These are phyloP conservation scores for Penicillium paxilli DNA, from an alignment of 495 filamentous ascomycete species.

Conservation along the genomic window DNA sequence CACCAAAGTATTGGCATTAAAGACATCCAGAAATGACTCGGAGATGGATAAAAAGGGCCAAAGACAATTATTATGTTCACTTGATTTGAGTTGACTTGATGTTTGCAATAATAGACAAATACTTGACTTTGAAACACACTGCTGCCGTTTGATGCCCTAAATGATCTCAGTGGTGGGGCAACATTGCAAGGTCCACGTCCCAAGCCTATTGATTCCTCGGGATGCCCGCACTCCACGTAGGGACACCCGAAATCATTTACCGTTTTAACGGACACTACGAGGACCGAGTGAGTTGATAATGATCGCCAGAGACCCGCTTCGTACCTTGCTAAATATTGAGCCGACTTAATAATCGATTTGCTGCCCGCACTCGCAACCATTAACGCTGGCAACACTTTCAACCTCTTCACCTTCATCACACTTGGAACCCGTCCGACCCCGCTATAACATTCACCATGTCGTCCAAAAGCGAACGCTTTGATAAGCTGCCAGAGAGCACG, in stretches of 20 bases:
- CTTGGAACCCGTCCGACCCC: neutral
- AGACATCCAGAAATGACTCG: neutral
- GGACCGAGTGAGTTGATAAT: neutral
- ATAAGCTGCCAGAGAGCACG: neutral
- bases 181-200: too few relatives aligned
- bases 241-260: too few relatives aligned
- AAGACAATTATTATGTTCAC: too few relatives aligned
- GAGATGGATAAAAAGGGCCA: neutral
- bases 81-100: too few relatives aligned
- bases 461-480: neutral
- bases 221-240: too few relatives aligned
- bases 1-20: conserved; percentile 18
- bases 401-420: neutral
- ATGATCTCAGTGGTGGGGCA: too few relatives aligned
- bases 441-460: neutral
- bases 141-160: too few relatives aligned
- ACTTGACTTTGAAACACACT: too few relatives aligned
- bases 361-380: neutral
- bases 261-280: too few relatives aligned
- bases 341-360: neutral
- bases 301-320: neutral
- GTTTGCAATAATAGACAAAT: too few relatives aligned
- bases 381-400: neutral
- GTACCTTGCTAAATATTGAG: neutral
- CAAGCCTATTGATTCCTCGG: too few relatives aligned